Evolutionary conservation across 331 rosid genomes (phyloP).

Genomic region (Acacia pycnantha): DNA sequence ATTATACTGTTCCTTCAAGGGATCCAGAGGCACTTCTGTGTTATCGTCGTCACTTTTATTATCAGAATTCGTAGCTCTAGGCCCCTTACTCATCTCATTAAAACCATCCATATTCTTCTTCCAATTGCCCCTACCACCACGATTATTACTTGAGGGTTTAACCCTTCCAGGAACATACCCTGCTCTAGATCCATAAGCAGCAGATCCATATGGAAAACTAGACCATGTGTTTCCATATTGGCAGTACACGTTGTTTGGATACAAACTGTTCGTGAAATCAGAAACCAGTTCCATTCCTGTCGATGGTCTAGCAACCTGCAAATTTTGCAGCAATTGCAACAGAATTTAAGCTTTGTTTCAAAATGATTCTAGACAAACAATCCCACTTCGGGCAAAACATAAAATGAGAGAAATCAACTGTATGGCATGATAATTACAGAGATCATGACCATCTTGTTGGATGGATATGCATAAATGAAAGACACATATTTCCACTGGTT

Average conservation of each 20-base stretch:
- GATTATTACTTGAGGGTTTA: conserved; percentile 26
- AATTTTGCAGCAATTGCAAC: conserved; percentile 29
- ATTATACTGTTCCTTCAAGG: conserved; percentile 36
- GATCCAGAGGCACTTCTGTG: conserved; percentile 29
- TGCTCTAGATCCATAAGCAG: conserved; percentile 39
- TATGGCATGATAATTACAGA: neutral
- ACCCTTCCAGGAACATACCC: conserved; percentile 16
- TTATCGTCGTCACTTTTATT: conserved; percentile 29
- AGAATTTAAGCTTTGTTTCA: neutral
- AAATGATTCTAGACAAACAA: neutral
- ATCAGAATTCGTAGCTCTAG: conserved; percentile 43
- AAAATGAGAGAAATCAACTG: neutral
- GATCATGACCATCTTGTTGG: neutral
- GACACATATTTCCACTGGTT: neutral
- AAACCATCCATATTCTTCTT: conserved; percentile 38
- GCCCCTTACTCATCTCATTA: conserved; percentile 54
- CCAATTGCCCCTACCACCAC: conserved; percentile 13
- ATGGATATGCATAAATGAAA: conserved; percentile 16
- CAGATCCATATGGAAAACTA: conserved; percentile 35
- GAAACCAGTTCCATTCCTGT: conserved; percentile 39
- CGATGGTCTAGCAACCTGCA: conserved; percentile 32
- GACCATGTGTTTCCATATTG: conserved; percentile 42
- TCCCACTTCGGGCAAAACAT: neutral
- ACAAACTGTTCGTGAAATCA: conserved; percentile 34
- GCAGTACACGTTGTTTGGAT: conserved; percentile 36